Evolutionary conservation across 495 filamentous ascomycete species (phyloP), one percentile per base, ranked within the genome.

Genomic region (Penicillium lagena): DNA sequence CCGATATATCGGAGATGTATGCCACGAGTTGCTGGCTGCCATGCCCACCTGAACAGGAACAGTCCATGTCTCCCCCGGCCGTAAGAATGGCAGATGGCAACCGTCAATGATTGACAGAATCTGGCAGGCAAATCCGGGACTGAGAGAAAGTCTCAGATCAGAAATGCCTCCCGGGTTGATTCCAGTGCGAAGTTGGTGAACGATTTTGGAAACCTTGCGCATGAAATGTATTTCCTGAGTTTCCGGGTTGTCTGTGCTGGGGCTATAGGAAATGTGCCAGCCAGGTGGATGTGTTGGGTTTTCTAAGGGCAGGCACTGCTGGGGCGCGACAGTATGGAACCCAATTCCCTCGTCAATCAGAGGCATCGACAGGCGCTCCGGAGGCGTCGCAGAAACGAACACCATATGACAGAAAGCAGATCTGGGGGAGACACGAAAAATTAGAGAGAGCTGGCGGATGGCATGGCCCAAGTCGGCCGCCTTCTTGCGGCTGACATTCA

Each of bases 31-130:
- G 0, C 35, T 17, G 32, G 32, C 32, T 2, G 55, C 55, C 6
- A 56, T 31, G 22, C 7, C 28, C 12, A 61, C 35, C 10, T 51
- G 41, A n/a, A 56, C 12, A 6, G 56, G 51, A n/a, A 51, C 12
- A 12, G 32, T 42, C 58, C 58, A 61, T 7, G 45, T 56, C 33
- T 61, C 58, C 10, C 58, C 58, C 28, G 55, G 52, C 6, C 58
- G 51, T 22, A 61, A 40, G 6, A 37, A 52, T 1, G 37, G 35
- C 27, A 58, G 42, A 7, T 35, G 40, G 15, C 29, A 41, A 29
- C 22, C 14, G 12, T 45, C 42, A 9, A 46, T 34, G 30, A 39
- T 31, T 6, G 58, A 50, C 14, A 45, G 33, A 7, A 58, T 49
- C 12, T 35, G 33, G 27, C 55, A 61, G 15, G 45, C 55, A 8